phyloP scores from a whole-genome alignment of 208 protist species.

The Trypanosoma mega region DNA sequence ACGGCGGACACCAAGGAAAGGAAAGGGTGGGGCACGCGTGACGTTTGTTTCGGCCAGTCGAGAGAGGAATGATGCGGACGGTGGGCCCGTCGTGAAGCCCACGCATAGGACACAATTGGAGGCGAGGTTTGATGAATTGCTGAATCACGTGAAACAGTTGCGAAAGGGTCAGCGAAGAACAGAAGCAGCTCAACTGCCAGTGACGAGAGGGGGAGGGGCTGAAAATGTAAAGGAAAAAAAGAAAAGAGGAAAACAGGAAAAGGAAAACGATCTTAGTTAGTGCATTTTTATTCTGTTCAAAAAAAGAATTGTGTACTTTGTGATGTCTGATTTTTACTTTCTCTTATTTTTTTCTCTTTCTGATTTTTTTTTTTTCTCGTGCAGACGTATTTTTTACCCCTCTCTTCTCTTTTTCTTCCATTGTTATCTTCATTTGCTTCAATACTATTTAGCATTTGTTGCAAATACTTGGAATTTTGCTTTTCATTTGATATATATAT shows the following conservation, averaged over 20 bases:
- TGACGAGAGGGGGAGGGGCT: neutral
- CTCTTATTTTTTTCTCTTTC: neutral
- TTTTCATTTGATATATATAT: too few species aligned
- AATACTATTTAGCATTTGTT: too few species aligned
- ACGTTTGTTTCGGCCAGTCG: too few species aligned
- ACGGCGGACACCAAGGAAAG: too few species aligned
- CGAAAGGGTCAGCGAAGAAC: neutral
- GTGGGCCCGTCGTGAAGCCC: neutral
- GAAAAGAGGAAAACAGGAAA: slow-evolving; percentile 1
- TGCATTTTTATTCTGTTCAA: neutral
- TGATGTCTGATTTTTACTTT: neutral
- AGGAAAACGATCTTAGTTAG: slow-evolving; percentile 1
- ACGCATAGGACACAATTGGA: slow-evolving; percentile 8
- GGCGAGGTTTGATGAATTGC: slow-evolving; percentile 15
- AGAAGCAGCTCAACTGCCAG: neutral
- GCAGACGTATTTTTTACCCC: too few species aligned
- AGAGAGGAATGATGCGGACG: neutral
- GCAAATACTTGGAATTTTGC: too few species aligned
- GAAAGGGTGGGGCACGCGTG: too few species aligned
- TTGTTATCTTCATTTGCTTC: too few species aligned
- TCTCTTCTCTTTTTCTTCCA: too few species aligned
- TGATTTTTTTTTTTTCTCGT: too few species aligned
- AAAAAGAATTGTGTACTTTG: neutral
- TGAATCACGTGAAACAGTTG: slow-evolving; percentile 17
- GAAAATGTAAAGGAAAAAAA: slow-evolving; percentile 8